Conservation (phyloP, 208 protist species). For the Crithidia bombi region DNA sequence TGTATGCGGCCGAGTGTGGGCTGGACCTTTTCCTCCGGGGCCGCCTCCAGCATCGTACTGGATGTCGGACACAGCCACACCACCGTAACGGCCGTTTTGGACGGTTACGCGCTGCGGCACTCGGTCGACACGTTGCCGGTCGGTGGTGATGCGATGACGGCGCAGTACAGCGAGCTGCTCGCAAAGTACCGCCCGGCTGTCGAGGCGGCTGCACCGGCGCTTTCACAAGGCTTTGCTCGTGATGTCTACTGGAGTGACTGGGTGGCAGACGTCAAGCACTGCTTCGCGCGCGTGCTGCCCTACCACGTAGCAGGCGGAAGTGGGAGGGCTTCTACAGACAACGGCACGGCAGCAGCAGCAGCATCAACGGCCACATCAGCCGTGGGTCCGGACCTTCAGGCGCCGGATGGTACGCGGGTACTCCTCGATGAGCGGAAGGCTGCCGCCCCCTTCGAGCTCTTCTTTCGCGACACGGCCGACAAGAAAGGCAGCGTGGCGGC, state of each 20-base stretch:
- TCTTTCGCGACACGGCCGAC: slow-evolving; percentile 43
- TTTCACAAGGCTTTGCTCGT: slow-evolving; percentile 15
- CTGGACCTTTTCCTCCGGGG: slow-evolving; percentile 69
- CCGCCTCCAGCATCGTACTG: slow-evolving; percentile 70
- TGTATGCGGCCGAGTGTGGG: slow-evolving; percentile 77
- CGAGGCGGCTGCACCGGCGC: slow-evolving; percentile 20
- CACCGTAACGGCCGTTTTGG: slow-evolving; percentile 76
- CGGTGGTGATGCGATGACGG: slow-evolving; percentile 62
- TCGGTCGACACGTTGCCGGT: slow-evolving; percentile 53
- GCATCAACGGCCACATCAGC: background rate
- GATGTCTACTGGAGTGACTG: slow-evolving; percentile 31
- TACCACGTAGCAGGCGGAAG: background rate
- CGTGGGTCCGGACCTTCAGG: slow-evolving; percentile 20
- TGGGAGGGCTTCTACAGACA: background rate
- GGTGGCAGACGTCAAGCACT: slow-evolving; percentile 48
- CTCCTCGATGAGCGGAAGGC: slow-evolving; percentile 27
- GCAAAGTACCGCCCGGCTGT: slow-evolving; percentile 25
- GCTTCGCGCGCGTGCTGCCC: slow-evolving; percentile 25
- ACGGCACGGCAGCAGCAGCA: background rate
- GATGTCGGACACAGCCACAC: slow-evolving; percentile 81
- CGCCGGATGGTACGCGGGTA: slow-evolving; percentile 30
- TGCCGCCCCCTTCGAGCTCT: slow-evolving; percentile 56
- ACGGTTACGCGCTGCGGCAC: slow-evolving; percentile 80
- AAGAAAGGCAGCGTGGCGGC: slow-evolving; percentile 42
- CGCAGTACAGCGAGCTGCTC: slow-evolving; percentile 42